phyloP scores from a whole-genome alignment of 139 green algal genomes.

The Mychonastes homosphaera region DNA sequence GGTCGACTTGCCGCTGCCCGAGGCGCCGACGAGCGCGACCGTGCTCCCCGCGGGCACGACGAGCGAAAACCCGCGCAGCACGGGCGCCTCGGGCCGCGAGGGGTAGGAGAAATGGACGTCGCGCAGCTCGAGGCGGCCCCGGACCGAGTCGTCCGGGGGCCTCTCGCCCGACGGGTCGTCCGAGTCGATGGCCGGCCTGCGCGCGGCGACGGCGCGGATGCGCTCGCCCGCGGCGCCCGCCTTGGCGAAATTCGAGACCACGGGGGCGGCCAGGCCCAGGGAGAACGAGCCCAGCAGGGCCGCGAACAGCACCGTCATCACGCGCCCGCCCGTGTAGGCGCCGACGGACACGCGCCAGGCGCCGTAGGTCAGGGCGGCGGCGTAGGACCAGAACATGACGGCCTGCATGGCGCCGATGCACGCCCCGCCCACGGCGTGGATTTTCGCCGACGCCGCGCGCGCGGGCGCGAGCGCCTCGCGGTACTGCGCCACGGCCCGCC shows the following conservation, averaged over 20 bases:
- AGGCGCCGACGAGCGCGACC: constrained; percentile 73
- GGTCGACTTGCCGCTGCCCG: constrained; percentile 37
- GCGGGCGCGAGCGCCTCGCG: constrained; percentile 28
- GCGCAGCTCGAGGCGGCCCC: constrained; percentile 33
- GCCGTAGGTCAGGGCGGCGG: constrained; percentile 68
- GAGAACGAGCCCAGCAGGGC: constrained; percentile 64
- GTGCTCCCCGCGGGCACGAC: constrained; percentile 55
- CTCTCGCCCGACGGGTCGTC: too few relatives aligned
- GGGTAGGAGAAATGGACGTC: constrained; percentile 58
- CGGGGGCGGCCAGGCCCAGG: constrained; percentile 34
- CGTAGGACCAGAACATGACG: constrained; percentile 45
- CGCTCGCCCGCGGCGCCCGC: constrained; percentile 35
- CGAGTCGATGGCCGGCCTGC: constrained; percentile 39
- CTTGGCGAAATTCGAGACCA: constrained; percentile 36
- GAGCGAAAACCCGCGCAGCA: constrained; percentile 22
- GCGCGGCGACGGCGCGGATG: constrained; percentile 59
- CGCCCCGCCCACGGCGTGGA: constrained; percentile 25
- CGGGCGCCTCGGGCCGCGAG: constrained; percentile 39
- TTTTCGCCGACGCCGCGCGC: background rate
- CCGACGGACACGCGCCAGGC: constrained; percentile 32
- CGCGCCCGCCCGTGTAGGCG: constrained; percentile 40
- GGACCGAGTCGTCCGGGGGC: too few relatives aligned
- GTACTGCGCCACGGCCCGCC: constrained; percentile 38
- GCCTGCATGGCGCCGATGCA: constrained; percentile 27
- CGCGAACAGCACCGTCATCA: constrained; percentile 65